phyloP scores from a whole-genome alignment of 441 rosid species.

The Syzygium syzygioides region DNA sequence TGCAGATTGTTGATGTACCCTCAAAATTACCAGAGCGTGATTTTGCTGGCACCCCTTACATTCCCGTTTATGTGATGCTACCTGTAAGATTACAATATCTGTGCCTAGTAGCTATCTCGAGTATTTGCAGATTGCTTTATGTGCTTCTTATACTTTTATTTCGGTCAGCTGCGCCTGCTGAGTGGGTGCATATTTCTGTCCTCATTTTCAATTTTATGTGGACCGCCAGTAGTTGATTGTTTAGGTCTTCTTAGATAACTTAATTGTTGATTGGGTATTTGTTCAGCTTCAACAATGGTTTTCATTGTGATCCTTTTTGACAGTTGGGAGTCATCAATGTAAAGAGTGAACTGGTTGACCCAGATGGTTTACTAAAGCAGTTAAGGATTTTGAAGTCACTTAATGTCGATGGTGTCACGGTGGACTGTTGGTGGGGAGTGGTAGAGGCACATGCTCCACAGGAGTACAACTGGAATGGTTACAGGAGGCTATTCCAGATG shows the following conservation, averaged over 20 bases:
- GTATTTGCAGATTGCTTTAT: not conserved
- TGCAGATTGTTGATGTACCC: constrained; percentile 52
- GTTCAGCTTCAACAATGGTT: not conserved
- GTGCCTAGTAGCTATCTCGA: not conserved
- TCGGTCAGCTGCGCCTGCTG: not conserved
- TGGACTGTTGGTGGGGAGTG: constrained; percentile 99
- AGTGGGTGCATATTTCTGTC: not conserved
- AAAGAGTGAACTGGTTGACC: constrained; percentile 90
- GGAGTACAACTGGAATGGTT: constrained; percentile 95
- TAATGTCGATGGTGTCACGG: constrained; percentile 77
- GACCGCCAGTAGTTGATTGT: not conserved
- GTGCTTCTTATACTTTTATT: not conserved
- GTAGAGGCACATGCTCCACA: constrained; percentile 89
- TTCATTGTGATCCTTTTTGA: constrained; percentile 10
- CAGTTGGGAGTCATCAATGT: constrained; percentile 91
- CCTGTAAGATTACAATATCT: constrained; percentile 53
- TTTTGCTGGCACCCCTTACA: constrained; percentile 69
- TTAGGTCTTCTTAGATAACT: not conserved
- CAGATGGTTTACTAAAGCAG: constrained; percentile 82
- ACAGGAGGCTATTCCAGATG: constrained; percentile 79
- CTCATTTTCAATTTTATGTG: not conserved
- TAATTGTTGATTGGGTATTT: not conserved
- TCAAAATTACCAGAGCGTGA: constrained; percentile 64
- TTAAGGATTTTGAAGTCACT: constrained; percentile 74
- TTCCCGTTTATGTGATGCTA: constrained; percentile 93